Base-by-base conservation (phyloP, 208 protist species). In the Tritrichomonas foetus region DNA sequence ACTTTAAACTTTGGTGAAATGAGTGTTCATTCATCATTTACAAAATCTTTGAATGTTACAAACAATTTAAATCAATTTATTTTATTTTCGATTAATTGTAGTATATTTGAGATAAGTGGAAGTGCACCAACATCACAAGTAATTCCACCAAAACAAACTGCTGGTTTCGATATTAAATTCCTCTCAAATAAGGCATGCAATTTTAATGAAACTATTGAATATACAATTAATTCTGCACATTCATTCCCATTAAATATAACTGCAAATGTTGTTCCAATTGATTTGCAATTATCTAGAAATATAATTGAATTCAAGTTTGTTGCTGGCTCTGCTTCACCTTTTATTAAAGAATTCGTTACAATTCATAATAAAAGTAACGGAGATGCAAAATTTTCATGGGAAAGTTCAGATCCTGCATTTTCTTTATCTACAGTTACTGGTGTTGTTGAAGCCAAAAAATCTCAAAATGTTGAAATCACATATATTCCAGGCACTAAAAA, bases 21-120 rank as follows among this genome's bases (percentile, higher is more conserved):
- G 33, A n/a, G n/a, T 39, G 78, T 89, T 61, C 57, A 57, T 89
- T 89, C 78, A 57, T 57, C 41, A n/a, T 20, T 57, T 9, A 49
- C 47, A 16, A 89, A 49, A 36, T 39, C 47, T 9, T 89, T 89
- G 9, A 57, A 41, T 5, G 57, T 89, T 3, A 89, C 78, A 22
- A 89, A 89, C 22, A 89, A 89, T 89, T 30, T 89, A 33, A 41
- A 89, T 39, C 47, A 57, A 39, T 57, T 57, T 57, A 89, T 89
- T 20, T 33, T 89, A 44, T 22, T 89, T 53, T 53, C 78, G 33
- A 89, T 89, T 0, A n/a, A 57, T 57, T 89, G 39, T 39, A 36
- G 57, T 33, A 20, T 33, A 11, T 41, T 57, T 57, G 78, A 89
- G 39, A 25, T 89, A 1, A 36, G 3, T 22, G 47, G 39, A 30